A percentile compares a stretch with the other conserved stretches of the same genome.
phyloP scores from a whole-genome alignment of 1,284 basidiomycete species.

The Trametes sp. region DNA sequence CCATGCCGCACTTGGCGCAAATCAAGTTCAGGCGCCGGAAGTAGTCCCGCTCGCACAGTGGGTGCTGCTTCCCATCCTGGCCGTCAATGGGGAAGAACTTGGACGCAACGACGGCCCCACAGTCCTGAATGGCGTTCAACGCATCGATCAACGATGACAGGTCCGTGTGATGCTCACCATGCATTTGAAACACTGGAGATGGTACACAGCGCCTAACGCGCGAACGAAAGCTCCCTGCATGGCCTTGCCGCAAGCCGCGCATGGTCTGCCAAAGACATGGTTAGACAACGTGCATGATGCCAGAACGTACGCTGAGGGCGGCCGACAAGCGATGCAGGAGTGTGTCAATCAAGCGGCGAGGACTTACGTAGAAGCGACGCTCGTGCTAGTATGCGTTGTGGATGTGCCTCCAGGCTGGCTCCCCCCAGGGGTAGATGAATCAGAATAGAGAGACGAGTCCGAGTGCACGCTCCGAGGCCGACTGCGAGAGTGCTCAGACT shows the following conservation, averaged over 20 bases:
- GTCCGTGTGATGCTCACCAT: conserved; percentile 63
- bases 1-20: conserved; percentile 95
- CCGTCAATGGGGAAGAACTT: conserved; percentile 99
- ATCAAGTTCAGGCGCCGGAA: conserved; percentile 96
- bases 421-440: conserved; percentile 51
- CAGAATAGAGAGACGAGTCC: conserved; percentile 57
- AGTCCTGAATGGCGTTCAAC: conserved; percentile 71
- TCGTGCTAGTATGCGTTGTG: conserved; percentile 46
- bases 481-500: conserved; percentile 52
- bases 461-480: conserved; percentile 54
- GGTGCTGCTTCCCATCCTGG: conserved; percentile 84
- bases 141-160: conserved; percentile 18
- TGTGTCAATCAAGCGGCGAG: conserved; percentile 14
- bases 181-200: conserved; percentile 97
- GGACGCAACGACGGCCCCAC: conserved; percentile 93
- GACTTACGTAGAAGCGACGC: conserved; percentile 42
- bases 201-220: conserved; percentile 93
- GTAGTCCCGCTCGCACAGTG: conserved; percentile 98
- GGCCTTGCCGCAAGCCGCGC: conserved; percentile 75
- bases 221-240: conserved; percentile 97
- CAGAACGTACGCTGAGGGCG: conserved; percentile 29
- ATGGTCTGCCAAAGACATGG: conserved; percentile 54
- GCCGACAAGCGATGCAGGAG: conserved; percentile 13
- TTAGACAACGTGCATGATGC: conserved; percentile 26
- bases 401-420: conserved; percentile 55